phyloP scores from a whole-genome alignment of 305 asterid species.

The Fraxinus albicans region DNA sequence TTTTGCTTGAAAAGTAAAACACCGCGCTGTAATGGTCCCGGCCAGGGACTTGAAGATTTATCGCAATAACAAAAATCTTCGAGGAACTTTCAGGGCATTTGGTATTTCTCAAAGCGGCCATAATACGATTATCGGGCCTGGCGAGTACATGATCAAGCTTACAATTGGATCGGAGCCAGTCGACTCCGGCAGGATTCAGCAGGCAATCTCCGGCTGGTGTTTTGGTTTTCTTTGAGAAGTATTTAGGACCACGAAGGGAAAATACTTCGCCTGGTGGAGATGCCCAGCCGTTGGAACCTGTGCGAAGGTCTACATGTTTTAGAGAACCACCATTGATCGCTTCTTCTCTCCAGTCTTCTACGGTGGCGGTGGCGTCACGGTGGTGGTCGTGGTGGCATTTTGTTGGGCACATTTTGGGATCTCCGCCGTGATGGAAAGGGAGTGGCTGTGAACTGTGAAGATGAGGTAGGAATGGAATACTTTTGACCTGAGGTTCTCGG shows the following conservation, averaged over 20 bases:
- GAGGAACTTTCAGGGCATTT: constrained; percentile 29
- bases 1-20: constrained; percentile 63
- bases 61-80: constrained; percentile 68
- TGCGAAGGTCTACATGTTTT: constrained; percentile 63
- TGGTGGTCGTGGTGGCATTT: constrained; percentile 34
- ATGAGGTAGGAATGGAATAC: background rate
- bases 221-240: constrained; percentile 61
- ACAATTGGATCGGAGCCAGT: constrained; percentile 83
- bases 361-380: constrained; percentile 13
- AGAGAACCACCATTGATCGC: constrained; percentile 70
- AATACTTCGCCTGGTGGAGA: constrained; percentile 86
- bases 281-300: constrained; percentile 89
- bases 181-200: constrained; percentile 80
- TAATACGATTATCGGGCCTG: constrained; percentile 75
- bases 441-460: background rate
- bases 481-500: constrained; percentile 13
- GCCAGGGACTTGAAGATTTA: constrained; percentile 91
- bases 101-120: constrained; percentile 47
- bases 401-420: constrained; percentile 49
- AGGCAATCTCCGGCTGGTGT: constrained; percentile 62
- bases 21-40: constrained; percentile 84
- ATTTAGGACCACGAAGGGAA: constrained; percentile 70
- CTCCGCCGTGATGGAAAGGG: constrained; percentile 27
- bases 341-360: constrained; percentile 68
- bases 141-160: constrained; percentile 80